Conservation (phyloP, 2,329 filamentous ascomycete species). For the Emmonsiellopsis sp. region DNA sequence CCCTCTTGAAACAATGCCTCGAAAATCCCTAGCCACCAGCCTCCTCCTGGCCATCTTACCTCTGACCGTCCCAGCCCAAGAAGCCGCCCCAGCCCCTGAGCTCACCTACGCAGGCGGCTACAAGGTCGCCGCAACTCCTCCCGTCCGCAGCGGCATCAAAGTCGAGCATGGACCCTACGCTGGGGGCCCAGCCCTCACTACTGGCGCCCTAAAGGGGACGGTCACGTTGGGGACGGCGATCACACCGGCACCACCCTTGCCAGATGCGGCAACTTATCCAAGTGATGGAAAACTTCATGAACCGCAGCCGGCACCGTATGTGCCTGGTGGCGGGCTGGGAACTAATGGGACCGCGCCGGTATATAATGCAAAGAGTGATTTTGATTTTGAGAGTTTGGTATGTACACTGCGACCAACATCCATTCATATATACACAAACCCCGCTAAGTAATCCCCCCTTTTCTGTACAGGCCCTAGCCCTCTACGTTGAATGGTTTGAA, state of each 20-base stretch:
- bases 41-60: background rate
- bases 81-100: background rate
- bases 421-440: background rate
- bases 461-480: conserved; percentile 44
- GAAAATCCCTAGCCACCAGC: background rate
- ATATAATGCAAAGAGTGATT: conserved; percentile 70
- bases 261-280: conserved; percentile 59
- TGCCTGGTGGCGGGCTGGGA: conserved; percentile 61
- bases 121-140: conserved; percentile 7
- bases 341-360: conserved; percentile 69
- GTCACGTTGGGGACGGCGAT: conserved; percentile 49
- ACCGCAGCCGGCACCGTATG: conserved; percentile 62
- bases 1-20: background rate
- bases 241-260: conserved; percentile 46
- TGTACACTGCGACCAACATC: conserved; percentile 5
- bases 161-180: conserved; percentile 54
- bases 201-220: conserved; percentile 53
- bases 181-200: conserved; percentile 54
- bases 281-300: conserved; percentile 59
- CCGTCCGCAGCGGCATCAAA: conserved; percentile 4
- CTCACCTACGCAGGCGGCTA: conserved; percentile 9
- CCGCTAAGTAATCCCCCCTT: background rate
- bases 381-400: conserved; percentile 67
- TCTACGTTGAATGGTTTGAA: conserved; percentile 81
- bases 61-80: background rate